These are phyloP conservation scores for Boletus sp. DNA, from an alignment of 1,284 basidiomycete genomes.

Conservation along the genomic window DNA sequence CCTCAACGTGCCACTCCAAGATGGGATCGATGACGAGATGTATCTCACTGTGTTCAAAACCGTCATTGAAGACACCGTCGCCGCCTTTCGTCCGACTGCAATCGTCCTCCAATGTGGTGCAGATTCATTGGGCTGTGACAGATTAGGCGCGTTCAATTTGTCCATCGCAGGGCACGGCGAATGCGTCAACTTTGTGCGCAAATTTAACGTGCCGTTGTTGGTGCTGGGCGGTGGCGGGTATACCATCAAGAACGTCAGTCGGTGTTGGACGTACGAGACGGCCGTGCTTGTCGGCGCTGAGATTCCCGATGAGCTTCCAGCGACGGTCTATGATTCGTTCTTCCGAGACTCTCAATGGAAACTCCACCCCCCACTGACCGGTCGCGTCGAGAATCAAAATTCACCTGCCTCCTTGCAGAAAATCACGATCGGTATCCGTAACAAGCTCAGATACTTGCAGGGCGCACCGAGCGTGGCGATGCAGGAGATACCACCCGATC, in stretches of 20 bases:
- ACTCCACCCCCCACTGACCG: slow-evolving; percentile 89
- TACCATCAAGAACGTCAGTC: slow-evolving; percentile 91
- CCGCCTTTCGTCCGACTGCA: slow-evolving; percentile 83
- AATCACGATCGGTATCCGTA: slow-evolving; percentile 84
- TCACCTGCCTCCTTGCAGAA: slow-evolving; percentile 79
- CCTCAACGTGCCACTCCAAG: slow-evolving; percentile 93
- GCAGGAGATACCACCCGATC: slow-evolving; percentile 94
- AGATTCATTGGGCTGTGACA: slow-evolving; percentile 92
- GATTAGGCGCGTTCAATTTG: slow-evolving; percentile 96
- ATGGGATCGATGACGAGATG: slow-evolving; percentile 97
- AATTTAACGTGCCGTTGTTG: slow-evolving; percentile 86
- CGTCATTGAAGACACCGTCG: slow-evolving; percentile 93
- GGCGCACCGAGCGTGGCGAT: slow-evolving; percentile 96
- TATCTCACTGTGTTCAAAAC: slow-evolving; percentile 96
- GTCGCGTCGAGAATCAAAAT: slow-evolving; percentile 93
- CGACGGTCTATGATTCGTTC: slow-evolving; percentile 90
- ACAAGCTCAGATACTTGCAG: slow-evolving; percentile 89
- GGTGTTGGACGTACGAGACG: slow-evolving; percentile 99
- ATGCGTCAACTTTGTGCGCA: slow-evolving; percentile 95
- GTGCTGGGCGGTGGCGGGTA: slow-evolving; percentile 96
- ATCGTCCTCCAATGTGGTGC: slow-evolving; percentile 99
- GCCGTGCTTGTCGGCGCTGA: slow-evolving; percentile 85
- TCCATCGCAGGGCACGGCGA: slow-evolving; percentile 99
- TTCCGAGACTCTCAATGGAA: slow-evolving; percentile 91
- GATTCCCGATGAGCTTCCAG: slow-evolving; percentile 85